Percentiles rank a stretch among this genome's conserved stretches.
Conservation (phyloP, 352 stramenopile species). For the Globisporangium cystogenes region DNA sequence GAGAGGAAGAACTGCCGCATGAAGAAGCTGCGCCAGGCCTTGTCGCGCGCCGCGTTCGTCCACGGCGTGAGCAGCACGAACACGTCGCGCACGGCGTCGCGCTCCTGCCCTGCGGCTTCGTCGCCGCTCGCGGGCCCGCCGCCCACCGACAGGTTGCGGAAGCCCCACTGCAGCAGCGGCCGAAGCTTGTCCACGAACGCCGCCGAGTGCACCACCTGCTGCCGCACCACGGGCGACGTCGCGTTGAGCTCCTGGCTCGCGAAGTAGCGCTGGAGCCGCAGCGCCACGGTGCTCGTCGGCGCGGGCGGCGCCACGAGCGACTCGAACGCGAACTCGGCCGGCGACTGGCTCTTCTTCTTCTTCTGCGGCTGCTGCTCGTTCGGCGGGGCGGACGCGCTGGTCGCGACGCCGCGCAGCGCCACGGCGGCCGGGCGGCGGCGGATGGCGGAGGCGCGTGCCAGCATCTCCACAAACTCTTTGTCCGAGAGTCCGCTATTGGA, state of each 20-base stretch:
- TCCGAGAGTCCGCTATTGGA: no score
- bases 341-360: background rate
- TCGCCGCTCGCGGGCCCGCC: background rate
- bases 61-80: slow-evolving; percentile 39
- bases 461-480: no score
- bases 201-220: slow-evolving; percentile 25
- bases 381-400: no score
- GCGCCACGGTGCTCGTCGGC: slow-evolving; percentile 11
- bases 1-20: slow-evolving; percentile 60
- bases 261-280: slow-evolving; percentile 35
- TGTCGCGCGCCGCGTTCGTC: slow-evolving; percentile 38
- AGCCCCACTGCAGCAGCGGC: slow-evolving; percentile 33
- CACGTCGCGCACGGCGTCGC: slow-evolving; percentile 15
- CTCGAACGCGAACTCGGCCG: slow-evolving; percentile 12
- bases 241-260: slow-evolving; percentile 16
- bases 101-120: slow-evolving; percentile 5
- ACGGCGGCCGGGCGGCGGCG: no score
- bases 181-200: slow-evolving; percentile 22
- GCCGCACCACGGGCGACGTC: slow-evolving; percentile 15
- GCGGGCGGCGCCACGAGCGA: slow-evolving; percentile 16
- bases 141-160: slow-evolving; percentile 14
- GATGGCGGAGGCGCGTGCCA: background rate
- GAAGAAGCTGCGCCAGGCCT: slow-evolving; percentile 55
- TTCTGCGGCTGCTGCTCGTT: background rate
- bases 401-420: background rate